Conservation (phyloP, 2,329 filamentous ascomycete species). For the Colletotrichum tanaceti region DNA sequence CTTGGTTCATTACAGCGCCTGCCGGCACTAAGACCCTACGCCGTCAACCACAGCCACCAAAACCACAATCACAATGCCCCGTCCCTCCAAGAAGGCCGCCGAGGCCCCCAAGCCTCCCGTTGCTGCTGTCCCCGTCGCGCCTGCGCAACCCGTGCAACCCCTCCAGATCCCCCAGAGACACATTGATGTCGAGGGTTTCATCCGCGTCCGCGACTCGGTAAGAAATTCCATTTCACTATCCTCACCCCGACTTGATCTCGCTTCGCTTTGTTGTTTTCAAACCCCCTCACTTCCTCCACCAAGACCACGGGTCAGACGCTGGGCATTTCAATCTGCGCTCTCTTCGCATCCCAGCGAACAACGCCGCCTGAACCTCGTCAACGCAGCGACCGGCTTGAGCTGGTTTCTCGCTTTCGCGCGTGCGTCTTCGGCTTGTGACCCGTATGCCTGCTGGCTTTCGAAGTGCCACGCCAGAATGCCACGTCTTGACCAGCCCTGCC, state of each 20-base stretch:
- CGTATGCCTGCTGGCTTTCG: background rate
- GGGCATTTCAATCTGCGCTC: conserved; percentile 21
- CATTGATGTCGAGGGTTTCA: conserved; percentile 80
- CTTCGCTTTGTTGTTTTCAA: background rate
- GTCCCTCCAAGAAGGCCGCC: conserved; percentile 58
- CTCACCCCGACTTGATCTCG: background rate
- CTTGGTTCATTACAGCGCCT: conserved; percentile 30
- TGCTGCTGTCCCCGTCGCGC: conserved; percentile 49
- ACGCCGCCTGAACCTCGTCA: background rate
- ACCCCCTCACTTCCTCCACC: background rate
- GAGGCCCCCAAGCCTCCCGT: conserved; percentile 52
- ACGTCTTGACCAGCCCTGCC: conserved; percentile 3
- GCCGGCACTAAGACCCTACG: conserved; percentile 13
- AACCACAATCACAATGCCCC: conserved; percentile 55
- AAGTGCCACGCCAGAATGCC: background rate
- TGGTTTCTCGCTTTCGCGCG: background rate
- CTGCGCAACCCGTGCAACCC: conserved; percentile 48
- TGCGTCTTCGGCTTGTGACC: background rate
- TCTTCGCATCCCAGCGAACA: conserved; percentile 32
- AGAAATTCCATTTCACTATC: conserved; percentile 50
- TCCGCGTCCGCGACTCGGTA: conserved; percentile 85
- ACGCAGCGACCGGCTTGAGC: background rate
- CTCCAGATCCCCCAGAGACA: conserved; percentile 46
- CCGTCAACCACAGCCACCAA: conserved; percentile 39
- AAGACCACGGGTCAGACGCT: background rate